phyloP scores from a whole-genome alignment of 352 stramenopile species.

The Pythium dissimile region DNA sequence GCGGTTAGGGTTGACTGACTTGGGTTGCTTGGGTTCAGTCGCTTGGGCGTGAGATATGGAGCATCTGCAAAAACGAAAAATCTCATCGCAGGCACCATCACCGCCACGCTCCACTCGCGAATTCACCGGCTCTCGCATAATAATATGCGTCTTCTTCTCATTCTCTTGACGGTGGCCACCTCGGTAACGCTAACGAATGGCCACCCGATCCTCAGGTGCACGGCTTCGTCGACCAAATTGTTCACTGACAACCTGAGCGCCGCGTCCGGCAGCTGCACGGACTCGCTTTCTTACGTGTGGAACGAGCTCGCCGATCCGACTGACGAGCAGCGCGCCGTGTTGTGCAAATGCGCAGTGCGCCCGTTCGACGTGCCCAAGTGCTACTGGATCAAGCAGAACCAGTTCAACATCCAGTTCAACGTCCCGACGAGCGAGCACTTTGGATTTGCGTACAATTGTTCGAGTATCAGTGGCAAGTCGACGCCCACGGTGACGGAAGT shows the following conservation, averaged over 20 bases:
- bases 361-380: constrained; percentile 9
- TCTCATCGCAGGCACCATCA: too few relatives aligned
- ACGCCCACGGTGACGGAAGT: constrained; percentile 5
- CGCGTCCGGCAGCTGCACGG: constrained; percentile 7
- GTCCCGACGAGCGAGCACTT: constrained; percentile 1
- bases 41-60: too few relatives aligned
- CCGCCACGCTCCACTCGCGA: too few relatives aligned
- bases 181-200: not conserved
- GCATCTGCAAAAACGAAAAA: too few relatives aligned
- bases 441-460: constrained; percentile 9
- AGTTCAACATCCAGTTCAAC: not conserved
- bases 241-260: constrained; percentile 9
- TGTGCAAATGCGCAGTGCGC: constrained; percentile 2
- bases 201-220: not conserved
- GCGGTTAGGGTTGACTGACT: too few relatives aligned
- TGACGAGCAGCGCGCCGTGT: not conserved
- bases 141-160: constrained; percentile 7
- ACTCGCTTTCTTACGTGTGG: not conserved
- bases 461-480: not conserved
- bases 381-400: not conserved
- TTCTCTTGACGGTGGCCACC: not conserved
- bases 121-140: too few relatives aligned
- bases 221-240: not conserved
- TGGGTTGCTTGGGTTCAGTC: too few relatives aligned
- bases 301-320: not conserved